Evolutionary conservation across 1,284 basidiomycete species (phyloP).

Genomic region (Ceratobasidium sp.): DNA sequence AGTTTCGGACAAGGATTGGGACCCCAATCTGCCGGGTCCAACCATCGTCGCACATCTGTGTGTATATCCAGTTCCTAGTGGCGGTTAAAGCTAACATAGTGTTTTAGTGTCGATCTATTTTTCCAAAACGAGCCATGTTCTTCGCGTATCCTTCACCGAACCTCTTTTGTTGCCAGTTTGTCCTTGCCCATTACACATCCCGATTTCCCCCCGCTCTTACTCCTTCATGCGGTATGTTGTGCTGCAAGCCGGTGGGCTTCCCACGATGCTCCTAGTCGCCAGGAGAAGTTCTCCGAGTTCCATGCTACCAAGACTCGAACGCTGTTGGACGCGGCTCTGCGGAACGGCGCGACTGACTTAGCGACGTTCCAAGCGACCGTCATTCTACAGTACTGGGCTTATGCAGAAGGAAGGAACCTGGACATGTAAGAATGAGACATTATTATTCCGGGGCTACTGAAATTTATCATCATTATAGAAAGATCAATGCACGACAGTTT

Average conservation of each 20-base stretch:
- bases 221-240: slow-evolving; percentile 87
- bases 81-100: slow-evolving; percentile 36
- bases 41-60: slow-evolving; percentile 71
- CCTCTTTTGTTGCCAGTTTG: slow-evolving; percentile 79
- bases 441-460: slow-evolving; percentile 73
- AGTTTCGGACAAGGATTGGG: slow-evolving; percentile 79
- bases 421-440: slow-evolving; percentile 76
- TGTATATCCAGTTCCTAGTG: slow-evolving; percentile 44
- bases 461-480: slow-evolving; percentile 52
- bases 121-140: slow-evolving; percentile 84
- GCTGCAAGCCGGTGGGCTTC: slow-evolving; percentile 81
- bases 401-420: slow-evolving; percentile 85
- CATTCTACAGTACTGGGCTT: slow-evolving; percentile 85
- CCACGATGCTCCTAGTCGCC: slow-evolving; percentile 52
- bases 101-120: slow-evolving; percentile 72
- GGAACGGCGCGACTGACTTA: slow-evolving; percentile 82
- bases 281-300: slow-evolving; percentile 69
- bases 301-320: slow-evolving; percentile 82
- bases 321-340: slow-evolving; percentile 84
- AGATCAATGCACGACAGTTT: slow-evolving; percentile 16
- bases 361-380: slow-evolving; percentile 83
- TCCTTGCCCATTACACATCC: slow-evolving; percentile 74
- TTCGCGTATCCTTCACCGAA: slow-evolving; percentile 74
- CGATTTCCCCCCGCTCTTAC: slow-evolving; percentile 78
- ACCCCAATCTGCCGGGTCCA: slow-evolving; percentile 78